Evolutionary conservation across 176 grass and related monocot genomes (phyloP).

Genomic region (Avena sativa): DNA sequence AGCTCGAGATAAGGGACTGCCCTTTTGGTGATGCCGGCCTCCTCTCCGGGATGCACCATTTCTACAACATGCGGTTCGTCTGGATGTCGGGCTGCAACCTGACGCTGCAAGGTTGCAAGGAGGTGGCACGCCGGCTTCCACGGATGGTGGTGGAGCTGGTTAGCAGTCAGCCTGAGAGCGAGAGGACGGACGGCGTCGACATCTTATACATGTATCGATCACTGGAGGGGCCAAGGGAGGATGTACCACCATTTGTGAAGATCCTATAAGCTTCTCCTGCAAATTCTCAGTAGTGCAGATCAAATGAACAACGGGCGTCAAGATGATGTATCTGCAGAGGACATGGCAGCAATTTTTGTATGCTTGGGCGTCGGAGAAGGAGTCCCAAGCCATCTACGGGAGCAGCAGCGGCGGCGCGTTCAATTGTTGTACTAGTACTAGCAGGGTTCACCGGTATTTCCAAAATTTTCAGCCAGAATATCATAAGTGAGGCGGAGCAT

Average conservation of each 20-base stretch:
- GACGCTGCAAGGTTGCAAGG: constrained; percentile 73
- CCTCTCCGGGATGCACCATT: constrained; percentile 78
- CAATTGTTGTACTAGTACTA: constrained; percentile 9
- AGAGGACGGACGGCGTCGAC: constrained; percentile 56
- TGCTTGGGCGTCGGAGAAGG: constrained; percentile 13
- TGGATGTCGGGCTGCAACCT: constrained; percentile 92
- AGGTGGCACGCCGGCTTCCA: constrained; percentile 71
- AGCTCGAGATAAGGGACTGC: constrained; percentile 96
- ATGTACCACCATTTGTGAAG: constrained; percentile 77
- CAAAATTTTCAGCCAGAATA: constrained; percentile 30
- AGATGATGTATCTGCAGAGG: neutral
- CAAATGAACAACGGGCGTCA: constrained; percentile 15
- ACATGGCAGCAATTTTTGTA: constrained; percentile 24
- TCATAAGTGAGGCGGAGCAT: constrained; percentile 42
- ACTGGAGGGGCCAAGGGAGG: constrained; percentile 81
- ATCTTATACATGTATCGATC: constrained; percentile 98
- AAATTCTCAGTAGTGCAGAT: constrained; percentile 26
- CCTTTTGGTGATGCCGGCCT: constrained; percentile 84
- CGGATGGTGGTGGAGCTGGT: constrained; percentile 89
- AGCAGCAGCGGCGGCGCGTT: neutral
- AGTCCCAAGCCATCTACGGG: neutral
- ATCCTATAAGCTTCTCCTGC: constrained; percentile 57
- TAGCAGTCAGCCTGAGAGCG: constrained; percentile 39
- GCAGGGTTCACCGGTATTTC: constrained; percentile 33
- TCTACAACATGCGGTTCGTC: constrained; percentile 91